A percentile compares a stretch with the other conserved stretches of the same genome.
Conservation (phyloP, 2,329 filamentous ascomycete species). For the Eutypella sp. region DNA sequence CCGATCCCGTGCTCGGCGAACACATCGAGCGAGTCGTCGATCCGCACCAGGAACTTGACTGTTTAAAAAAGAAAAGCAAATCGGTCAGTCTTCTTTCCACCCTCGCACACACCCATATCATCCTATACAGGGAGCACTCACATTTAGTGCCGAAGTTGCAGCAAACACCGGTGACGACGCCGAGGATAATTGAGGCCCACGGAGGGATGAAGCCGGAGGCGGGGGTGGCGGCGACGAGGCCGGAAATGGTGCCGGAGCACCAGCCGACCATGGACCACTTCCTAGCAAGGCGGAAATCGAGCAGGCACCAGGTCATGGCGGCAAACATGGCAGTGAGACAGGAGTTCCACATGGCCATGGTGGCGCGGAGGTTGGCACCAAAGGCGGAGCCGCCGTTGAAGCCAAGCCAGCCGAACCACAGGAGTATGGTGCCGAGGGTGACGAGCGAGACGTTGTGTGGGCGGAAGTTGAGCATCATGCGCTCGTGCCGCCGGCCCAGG, state of each 20-base stretch:
- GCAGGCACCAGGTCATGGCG: constrained; percentile 87
- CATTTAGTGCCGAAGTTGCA: constrained; percentile 66
- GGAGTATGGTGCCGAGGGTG: constrained; percentile 87
- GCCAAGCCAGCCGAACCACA: constrained; percentile 98
- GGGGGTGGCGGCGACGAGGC: constrained; percentile 65
- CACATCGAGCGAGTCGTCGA: constrained; percentile 68
- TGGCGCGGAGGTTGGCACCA: constrained; percentile 87
- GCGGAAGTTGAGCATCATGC: constrained; percentile 99
- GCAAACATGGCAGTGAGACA: constrained; percentile 91
- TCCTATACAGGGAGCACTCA: too few species aligned
- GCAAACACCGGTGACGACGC: constrained; percentile 58
- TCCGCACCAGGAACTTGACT: constrained; percentile 58
- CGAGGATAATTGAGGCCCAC: constrained; percentile 63
- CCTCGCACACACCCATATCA: not conserved
- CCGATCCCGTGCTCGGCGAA: constrained; percentile 68
- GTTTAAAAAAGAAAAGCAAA: not conserved
- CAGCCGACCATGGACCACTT: constrained; percentile 85
- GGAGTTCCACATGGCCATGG: constrained; percentile 97
- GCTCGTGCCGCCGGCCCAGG: constrained; percentile 92
- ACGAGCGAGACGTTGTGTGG: constrained; percentile 98
- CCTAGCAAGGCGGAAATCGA: constrained; percentile 88
- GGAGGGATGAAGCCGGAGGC: constrained; percentile 64
- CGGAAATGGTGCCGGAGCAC: constrained; percentile 68
- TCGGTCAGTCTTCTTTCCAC: not conserved
- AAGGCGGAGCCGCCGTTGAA: constrained; percentile 98